A percentile compares a stretch with the other conserved stretches of the same genome.
Conservation (phyloP, 2,329 filamentous ascomycete genomes). For the Parastagonospora nodorum region DNA sequence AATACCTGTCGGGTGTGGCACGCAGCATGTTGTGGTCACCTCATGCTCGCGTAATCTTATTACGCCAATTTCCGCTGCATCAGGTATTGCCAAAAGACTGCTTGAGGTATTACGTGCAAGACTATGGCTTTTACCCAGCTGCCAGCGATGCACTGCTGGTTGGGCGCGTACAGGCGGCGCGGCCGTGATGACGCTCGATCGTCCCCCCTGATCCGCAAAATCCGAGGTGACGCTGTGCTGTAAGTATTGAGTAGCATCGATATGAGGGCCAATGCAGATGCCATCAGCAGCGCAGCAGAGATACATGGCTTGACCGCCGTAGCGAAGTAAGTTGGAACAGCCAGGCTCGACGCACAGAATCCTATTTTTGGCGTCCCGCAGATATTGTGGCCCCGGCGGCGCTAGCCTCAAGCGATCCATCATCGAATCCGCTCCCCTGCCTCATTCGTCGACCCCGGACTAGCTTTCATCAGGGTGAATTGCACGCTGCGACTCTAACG, state of each 20-base stretch:
- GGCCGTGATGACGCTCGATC: no score
- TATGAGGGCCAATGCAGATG: neutral
- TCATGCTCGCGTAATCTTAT: conserved; percentile 15
- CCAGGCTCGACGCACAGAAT: conserved; percentile 16
- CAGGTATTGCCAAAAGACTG: conserved; percentile 11
- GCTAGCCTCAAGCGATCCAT: conserved; percentile 31
- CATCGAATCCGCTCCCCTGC: conserved; percentile 17
- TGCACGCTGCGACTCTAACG: conserved; percentile 21
- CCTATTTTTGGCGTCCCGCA: conserved; percentile 32
- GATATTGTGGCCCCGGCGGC: conserved; percentile 28
- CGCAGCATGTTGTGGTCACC: conserved; percentile 1
- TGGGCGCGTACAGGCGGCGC: no score
- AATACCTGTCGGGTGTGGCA: neutral
- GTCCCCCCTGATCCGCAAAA: neutral
- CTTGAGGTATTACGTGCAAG: conserved; percentile 4
- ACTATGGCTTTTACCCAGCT: conserved; percentile 14
- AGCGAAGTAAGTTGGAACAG: neutral
- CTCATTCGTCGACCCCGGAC: conserved; percentile 20
- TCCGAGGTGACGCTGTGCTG: neutral
- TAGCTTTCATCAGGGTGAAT: conserved; percentile 26
- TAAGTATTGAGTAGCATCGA: conserved; percentile 7
- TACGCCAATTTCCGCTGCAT: conserved; percentile 21
- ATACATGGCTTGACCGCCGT: conserved; percentile 6
- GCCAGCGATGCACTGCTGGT: no score
- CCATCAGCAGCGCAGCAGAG: conserved; percentile 3